Conservation (phyloP, 148 eudicot species). For the Rhododendron molle region DNA sequence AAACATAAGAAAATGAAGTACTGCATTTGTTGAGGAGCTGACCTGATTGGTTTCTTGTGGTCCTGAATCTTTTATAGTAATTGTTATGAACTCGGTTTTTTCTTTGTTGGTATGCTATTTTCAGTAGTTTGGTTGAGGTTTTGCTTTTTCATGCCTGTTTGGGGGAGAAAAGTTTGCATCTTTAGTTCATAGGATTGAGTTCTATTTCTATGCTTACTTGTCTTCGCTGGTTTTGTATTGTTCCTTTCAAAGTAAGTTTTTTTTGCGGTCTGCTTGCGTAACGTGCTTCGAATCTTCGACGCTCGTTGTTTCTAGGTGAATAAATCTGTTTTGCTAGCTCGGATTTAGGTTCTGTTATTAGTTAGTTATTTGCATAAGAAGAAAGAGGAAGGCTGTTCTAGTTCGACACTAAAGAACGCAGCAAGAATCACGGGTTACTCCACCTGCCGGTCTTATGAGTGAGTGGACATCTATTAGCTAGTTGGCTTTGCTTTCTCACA, state of each 20-base stretch:
- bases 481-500: not conserved
- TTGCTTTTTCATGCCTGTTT: not conserved
- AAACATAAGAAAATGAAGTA: not conserved
- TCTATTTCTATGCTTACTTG: not conserved
- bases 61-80: not conserved
- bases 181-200: constrained; percentile 1
- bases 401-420: not conserved
- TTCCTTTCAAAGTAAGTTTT: not conserved
- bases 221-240: not conserved
- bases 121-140: not conserved
- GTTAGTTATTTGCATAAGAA: not conserved
- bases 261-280: not conserved
- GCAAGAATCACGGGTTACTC: not conserved
- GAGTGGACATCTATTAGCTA: not conserved
- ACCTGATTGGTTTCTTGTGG: constrained; percentile 11
- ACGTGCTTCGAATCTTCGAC: not conserved
- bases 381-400: not conserved
- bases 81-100: not conserved
- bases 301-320: not conserved
- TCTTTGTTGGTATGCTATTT: not conserved
- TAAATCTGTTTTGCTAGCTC: not conserved
- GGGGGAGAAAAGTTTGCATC: not conserved
- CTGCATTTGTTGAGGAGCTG: constrained; percentile 10
- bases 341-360: not conserved
- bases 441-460: not conserved